Evolutionary conservation across 345 rosid genomes (phyloP).

Genomic region (Gossypium turneri): DNA sequence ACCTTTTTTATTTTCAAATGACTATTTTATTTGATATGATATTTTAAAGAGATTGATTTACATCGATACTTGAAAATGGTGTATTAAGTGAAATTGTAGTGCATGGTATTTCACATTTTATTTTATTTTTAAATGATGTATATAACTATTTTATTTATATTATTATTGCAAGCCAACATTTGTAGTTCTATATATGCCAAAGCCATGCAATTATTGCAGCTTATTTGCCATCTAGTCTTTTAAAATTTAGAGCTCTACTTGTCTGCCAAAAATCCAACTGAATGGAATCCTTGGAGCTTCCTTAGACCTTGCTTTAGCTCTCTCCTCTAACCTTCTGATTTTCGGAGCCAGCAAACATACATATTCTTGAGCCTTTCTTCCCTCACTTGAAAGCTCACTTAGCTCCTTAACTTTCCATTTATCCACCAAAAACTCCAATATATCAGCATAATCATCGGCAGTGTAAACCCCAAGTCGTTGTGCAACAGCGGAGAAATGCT

Average conservation of each 20-base stretch:
- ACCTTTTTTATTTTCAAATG: too few species aligned
- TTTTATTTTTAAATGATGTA: too few species aligned
- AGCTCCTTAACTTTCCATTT: constrained; percentile 72
- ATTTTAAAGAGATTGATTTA: too few species aligned
- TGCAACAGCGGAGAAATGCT: background rate
- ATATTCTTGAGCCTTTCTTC: constrained; percentile 75
- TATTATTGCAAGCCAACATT: too few species aligned
- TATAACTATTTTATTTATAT: too few species aligned
- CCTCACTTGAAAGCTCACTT: constrained; percentile 67
- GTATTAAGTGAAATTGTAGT: too few species aligned
- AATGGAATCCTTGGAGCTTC: constrained; percentile 15
- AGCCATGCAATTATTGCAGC: too few species aligned
- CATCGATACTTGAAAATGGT: too few species aligned
- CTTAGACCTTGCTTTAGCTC: constrained; percentile 37
- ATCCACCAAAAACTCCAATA: constrained; percentile 74
- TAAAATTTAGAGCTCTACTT: background rate
- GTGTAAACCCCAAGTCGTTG: background rate
- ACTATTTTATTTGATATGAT: too few species aligned
- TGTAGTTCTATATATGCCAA: too few species aligned
- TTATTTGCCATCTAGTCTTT: background rate
- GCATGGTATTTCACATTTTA: too few species aligned
- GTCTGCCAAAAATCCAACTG: background rate
- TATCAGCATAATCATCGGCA: constrained; percentile 42
- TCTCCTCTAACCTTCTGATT: constrained; percentile 72
- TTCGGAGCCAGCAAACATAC: constrained; percentile 62